Percentiles rank a stretch among this genome's conserved stretches.
phyloP scores from a whole-genome alignment of 2,329 filamentous ascomycete genomes.

The Paradendryphiella salina region DNA sequence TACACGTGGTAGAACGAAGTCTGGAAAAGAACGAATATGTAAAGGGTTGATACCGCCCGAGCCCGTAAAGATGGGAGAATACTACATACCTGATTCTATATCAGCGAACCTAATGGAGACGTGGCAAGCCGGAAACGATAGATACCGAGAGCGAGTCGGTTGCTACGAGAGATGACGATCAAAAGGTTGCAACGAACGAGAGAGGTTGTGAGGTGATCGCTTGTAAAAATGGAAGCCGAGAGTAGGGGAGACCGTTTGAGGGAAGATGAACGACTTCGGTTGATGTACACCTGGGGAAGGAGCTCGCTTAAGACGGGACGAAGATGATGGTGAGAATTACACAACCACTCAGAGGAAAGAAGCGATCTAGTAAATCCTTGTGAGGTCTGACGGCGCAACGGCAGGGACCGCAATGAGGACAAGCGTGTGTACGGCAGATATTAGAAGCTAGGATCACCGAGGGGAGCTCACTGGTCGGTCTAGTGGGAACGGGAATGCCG shows the following conservation, averaged over 20 bases:
- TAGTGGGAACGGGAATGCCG: conserved; percentile 36
- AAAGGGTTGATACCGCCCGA: conserved; percentile 14
- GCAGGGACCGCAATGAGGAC: conserved; percentile 30
- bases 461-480: conserved; percentile 30
- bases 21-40: conserved; percentile 25
- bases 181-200: conserved; percentile 41
- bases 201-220: conserved; percentile 32
- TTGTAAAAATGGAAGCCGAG: conserved; percentile 45
- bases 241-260: conserved; percentile 32
- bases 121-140: conserved; percentile 41
- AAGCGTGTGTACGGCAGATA: conserved; percentile 33
- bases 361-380: conserved; percentile 36
- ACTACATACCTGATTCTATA: conserved; percentile 45
- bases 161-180: conserved; percentile 21
- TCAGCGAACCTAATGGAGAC: conserved; percentile 24
- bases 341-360: conserved; percentile 42
- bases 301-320: conserved; percentile 46
- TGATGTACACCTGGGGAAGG: conserved; percentile 34
- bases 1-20: conserved; percentile 24
- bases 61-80: conserved; percentile 16
- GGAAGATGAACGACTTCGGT: conserved; percentile 42
- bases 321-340: conserved; percentile 43
- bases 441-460: conserved; percentile 26
- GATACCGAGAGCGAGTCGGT: conserved; percentile 36
- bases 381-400: conserved; percentile 39